A percentile compares a stretch with the other conserved stretches of the same genome.
These are phyloP conservation scores for Elsinoe necatrix DNA, from an alignment of 2,329 filamentous ascomycete species.

Conservation along the genomic window DNA sequence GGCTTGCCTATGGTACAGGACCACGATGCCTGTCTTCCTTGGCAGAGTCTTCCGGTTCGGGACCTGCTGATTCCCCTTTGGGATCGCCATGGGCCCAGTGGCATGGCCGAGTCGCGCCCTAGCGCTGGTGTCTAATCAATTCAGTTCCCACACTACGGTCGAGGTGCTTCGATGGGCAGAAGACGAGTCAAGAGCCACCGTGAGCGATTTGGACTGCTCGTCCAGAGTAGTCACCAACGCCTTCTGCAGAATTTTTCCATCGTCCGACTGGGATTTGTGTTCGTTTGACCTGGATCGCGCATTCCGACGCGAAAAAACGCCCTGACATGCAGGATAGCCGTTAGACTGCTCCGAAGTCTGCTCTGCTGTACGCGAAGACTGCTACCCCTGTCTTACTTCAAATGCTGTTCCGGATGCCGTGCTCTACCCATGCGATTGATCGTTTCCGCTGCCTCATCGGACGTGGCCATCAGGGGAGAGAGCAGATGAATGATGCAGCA, in stretches of 20 bases:
- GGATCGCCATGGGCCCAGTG: background rate
- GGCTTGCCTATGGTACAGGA: too few species aligned
- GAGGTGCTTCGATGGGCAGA: constrained; percentile 8
- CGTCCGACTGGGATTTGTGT: background rate
- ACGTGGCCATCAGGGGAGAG: constrained; percentile 3
- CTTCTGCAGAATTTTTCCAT: constrained; percentile 1
- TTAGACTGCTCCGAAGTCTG: constrained; percentile 1
- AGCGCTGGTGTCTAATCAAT: background rate
- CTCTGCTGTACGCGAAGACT: background rate
- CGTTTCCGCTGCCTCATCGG: constrained; percentile 4
- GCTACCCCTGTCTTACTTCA: background rate
- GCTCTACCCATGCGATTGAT: background rate
- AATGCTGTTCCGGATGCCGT: background rate
- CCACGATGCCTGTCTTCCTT: background rate
- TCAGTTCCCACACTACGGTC: background rate
- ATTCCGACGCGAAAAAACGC: constrained; percentile 4
- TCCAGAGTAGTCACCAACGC: background rate
- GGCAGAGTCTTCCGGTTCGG: background rate
- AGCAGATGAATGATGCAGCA: background rate
- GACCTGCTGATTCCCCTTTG: background rate
- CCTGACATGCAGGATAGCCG: constrained; percentile 5
- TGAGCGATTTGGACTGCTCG: background rate
- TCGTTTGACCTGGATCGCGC: constrained; percentile 6
- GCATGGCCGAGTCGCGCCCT: constrained; percentile 7
- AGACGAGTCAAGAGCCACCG: background rate